Evolutionary conservation across 139 green algal species (phyloP).

Genomic region (Auxenochlorella protothecoides): DNA sequence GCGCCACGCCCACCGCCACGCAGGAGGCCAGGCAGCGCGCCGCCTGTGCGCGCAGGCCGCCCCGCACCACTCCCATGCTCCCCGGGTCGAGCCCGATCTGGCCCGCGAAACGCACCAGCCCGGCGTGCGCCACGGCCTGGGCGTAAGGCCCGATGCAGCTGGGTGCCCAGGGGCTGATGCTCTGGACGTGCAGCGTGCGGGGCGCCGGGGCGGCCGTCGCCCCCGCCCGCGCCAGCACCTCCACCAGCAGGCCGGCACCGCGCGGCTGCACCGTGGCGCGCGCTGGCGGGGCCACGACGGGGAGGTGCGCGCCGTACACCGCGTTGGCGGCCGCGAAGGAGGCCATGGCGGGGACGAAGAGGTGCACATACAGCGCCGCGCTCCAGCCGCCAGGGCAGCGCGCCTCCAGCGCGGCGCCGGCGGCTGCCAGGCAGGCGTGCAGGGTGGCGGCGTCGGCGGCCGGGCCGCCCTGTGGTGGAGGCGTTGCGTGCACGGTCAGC

Average conservation of each 20-base stretch:
- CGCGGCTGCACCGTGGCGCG: slow-evolving; percentile 59
- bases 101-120: slow-evolving; percentile 40
- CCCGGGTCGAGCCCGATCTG: slow-evolving; percentile 58
- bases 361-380: slow-evolving; percentile 64
- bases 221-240: slow-evolving; percentile 8
- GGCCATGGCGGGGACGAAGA: slow-evolving; percentile 81
- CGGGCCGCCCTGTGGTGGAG: no score
- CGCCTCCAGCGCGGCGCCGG: slow-evolving; percentile 4
- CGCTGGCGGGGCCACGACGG: slow-evolving; percentile 56
- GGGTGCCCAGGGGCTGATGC: slow-evolving; percentile 88
- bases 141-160: slow-evolving; percentile 95
- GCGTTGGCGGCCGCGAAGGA: slow-evolving; percentile 79
- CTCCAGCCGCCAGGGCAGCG: slow-evolving; percentile 13
- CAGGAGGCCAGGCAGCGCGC: slow-evolving; percentile 9
- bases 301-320: slow-evolving; percentile 67
- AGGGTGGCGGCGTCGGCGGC: neutral
- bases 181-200: slow-evolving; percentile 90
- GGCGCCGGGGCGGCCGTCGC: slow-evolving; percentile 1
- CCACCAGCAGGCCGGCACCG: slow-evolving; percentile 5
- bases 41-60: neutral
- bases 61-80: slow-evolving; percentile 38
- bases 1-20: no score
- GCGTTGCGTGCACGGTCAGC: no score
- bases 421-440: neutral
- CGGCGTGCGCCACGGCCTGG: slow-evolving; percentile 41